Conservation (phyloP, 768 basidiomycete species). For the Clitopilus hobsonii region DNA sequence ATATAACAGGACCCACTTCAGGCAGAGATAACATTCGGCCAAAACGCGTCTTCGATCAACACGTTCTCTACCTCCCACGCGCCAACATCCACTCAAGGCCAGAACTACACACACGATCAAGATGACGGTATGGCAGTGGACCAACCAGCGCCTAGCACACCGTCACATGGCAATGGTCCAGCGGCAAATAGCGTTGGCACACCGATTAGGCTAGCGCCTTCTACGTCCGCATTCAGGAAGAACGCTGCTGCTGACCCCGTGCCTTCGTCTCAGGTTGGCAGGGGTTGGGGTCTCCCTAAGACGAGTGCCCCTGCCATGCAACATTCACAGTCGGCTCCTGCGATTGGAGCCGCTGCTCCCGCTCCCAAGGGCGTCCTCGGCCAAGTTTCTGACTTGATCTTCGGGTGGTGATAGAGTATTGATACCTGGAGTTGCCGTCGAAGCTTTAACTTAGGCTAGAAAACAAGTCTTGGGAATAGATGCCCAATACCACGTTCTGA, state of each 20-base stretch:
- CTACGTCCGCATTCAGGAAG: slow-evolving; percentile 63
- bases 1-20: slow-evolving; percentile 53
- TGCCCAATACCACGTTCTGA: neutral
- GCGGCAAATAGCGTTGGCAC: slow-evolving; percentile 47
- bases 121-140: slow-evolving; percentile 40
- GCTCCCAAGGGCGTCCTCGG: slow-evolving; percentile 59
- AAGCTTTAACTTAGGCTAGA: neutral
- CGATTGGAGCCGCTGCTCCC: slow-evolving; percentile 4
- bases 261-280: neutral
- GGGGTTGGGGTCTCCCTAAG: neutral
- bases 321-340: neutral
- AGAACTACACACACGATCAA: no score
- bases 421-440: neutral
- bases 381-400: slow-evolving; percentile 76
- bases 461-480: neutral
- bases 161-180: slow-evolving; percentile 5
- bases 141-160: slow-evolving; percentile 23
- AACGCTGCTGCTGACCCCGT: slow-evolving; percentile 32
- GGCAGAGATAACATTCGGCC: slow-evolving; percentile 49
- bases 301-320: slow-evolving; percentile 9
- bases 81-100: slow-evolving; percentile 8
- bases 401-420: slow-evolving; percentile 63
- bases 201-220: slow-evolving; percentile 68
- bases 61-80: slow-evolving; percentile 13
- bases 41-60: slow-evolving; percentile 23